A percentile compares a stretch with the other conserved stretches of the same genome.
Evolutionary conservation across 345 rosid genomes (phyloP).

Genomic region (Pistacia vera): DNA sequence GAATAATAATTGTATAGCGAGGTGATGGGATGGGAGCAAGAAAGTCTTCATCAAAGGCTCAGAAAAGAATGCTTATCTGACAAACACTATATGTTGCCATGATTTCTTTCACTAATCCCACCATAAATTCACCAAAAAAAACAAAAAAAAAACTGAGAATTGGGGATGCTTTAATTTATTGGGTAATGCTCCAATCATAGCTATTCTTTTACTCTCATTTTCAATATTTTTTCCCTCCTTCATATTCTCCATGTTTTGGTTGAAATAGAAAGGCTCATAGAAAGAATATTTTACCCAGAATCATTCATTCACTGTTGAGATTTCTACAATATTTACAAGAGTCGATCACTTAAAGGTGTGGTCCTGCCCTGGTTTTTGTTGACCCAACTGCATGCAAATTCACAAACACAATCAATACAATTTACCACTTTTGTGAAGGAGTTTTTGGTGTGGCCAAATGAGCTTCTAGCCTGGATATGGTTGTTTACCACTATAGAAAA

Average conservation of each 20-base stretch:
- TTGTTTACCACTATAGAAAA: background rate
- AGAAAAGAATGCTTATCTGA: slow-evolving; percentile 12
- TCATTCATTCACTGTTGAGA: background rate
- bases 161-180: background rate
- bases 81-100: slow-evolving; percentile 14
- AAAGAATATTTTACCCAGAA: background rate
- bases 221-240: background rate
- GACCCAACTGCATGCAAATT: slow-evolving; percentile 17
- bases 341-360: background rate
- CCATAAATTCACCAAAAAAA: too few relatives aligned
- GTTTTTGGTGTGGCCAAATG: background rate
- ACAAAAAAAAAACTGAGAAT: too few relatives aligned
- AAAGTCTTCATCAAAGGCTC: slow-evolving; percentile 10
- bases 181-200: background rate
- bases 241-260: background rate
- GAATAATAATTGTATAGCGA: too few relatives aligned
- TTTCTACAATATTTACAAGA: background rate
- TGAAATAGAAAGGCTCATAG: background rate
- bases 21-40: background rate
- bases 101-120: slow-evolving; percentile 17
- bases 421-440: background rate
- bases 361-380: background rate
- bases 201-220: background rate
- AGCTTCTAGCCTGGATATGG: background rate
- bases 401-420: background rate